phyloP scores from a whole-genome alignment of 2,329 filamentous ascomycete genomes.

The Tolypocladium ophioglossoides region DNA sequence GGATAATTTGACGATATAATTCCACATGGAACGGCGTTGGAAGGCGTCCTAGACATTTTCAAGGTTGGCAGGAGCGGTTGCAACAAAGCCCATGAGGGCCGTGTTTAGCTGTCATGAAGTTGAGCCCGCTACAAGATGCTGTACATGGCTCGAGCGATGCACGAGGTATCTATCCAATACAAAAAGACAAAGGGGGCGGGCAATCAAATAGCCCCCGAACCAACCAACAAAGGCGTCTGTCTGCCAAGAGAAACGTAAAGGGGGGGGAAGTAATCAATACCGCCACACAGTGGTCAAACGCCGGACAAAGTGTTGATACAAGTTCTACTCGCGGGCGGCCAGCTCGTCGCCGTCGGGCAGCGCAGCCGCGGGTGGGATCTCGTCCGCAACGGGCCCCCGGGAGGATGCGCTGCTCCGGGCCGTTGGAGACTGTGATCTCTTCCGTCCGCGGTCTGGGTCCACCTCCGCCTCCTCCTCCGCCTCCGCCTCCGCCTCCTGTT shows the following conservation, averaged over 20 bases:
- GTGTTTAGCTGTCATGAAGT: background rate
- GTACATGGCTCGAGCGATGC: background rate
- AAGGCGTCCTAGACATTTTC: background rate
- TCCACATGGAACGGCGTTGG: background rate
- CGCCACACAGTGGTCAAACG: background rate
- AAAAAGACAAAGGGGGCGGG: background rate
- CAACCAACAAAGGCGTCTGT: background rate
- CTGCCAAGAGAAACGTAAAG: background rate
- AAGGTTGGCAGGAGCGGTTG: background rate
- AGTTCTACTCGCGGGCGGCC: background rate
- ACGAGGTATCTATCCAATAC: background rate
- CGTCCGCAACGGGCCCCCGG: background rate
- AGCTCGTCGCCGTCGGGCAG: background rate
- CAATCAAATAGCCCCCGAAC: background rate
- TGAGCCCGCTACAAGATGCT: background rate
- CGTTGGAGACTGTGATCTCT: background rate
- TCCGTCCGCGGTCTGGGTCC: background rate
- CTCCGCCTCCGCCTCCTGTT: too few species aligned
- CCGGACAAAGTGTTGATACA: background rate
- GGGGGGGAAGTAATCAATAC: background rate
- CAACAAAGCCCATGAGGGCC: background rate
- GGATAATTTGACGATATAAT: background rate
- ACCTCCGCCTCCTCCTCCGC: slow-evolving; percentile 4
- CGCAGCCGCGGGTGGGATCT: background rate
- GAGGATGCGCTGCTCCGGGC: background rate